Percentiles rank a stretch among this genome's conserved stretches.
phyloP scores from a whole-genome alignment of 1,284 basidiomycete species.

The Polyporus tsugae region DNA sequence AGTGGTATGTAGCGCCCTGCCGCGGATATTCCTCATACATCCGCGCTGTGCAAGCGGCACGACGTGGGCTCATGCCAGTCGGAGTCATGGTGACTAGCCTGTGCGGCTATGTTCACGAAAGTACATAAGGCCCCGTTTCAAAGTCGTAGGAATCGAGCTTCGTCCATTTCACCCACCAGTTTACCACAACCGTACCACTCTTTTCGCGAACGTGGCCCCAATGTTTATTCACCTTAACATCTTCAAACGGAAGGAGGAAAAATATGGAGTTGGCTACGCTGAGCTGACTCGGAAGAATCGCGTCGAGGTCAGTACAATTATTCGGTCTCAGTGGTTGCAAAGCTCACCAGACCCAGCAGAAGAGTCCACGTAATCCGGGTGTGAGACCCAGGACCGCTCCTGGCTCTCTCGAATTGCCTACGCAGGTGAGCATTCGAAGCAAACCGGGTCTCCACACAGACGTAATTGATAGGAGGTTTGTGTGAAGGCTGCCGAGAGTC shows the following conservation, averaged over 20 bases:
- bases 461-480: background rate
- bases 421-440: background rate
- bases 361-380: constrained; percentile 2
- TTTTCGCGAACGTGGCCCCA: constrained; percentile 2
- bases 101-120: constrained; percentile 6
- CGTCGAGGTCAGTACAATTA: constrained; percentile 17
- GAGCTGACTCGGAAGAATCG: constrained; percentile 16
- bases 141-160: background rate
- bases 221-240: constrained; percentile 24
- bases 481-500: background rate
- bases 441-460: background rate
- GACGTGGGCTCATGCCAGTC: constrained; percentile 1
- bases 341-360: constrained; percentile 1
- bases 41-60: constrained; percentile 19
- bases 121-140: constrained; percentile 12
- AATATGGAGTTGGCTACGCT: constrained; percentile 1
- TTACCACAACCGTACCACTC: background rate
- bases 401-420: background rate
- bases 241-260: constrained; percentile 25
- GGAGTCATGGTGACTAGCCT: background rate
- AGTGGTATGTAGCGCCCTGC: background rate
- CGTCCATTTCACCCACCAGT: background rate
- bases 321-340: background rate
- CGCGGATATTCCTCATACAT: constrained; percentile 27
- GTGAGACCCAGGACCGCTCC: background rate